These are phyloP conservation scores for Colletotrichum australisinense DNA, from an alignment of 2,329 filamentous ascomycete genomes.

Conservation along the genomic window DNA sequence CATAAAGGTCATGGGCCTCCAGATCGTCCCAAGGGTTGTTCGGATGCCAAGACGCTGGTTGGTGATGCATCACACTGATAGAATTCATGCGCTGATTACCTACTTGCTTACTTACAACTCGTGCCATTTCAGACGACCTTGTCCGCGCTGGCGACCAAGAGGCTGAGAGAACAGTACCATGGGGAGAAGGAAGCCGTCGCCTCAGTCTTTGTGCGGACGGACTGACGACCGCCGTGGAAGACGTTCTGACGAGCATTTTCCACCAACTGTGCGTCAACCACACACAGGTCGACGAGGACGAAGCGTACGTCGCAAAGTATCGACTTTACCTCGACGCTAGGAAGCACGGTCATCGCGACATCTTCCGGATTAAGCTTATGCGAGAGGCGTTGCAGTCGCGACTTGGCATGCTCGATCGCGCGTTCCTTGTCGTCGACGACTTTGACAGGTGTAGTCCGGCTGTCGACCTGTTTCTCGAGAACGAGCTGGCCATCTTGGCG, in stretches of 20 bases:
- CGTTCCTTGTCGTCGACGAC: constrained; percentile 1
- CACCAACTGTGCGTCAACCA: neutral
- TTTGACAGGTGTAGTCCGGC: constrained; percentile 5
- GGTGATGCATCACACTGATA: neutral
- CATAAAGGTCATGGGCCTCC: neutral
- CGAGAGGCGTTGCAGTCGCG: neutral
- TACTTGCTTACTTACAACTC: neutral
- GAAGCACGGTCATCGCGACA: constrained; percentile 25
- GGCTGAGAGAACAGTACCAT: neutral
- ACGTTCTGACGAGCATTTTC: neutral
- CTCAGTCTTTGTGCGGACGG: neutral
- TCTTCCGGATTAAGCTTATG: constrained; percentile 16
- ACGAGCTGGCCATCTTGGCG: neutral
- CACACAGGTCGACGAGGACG: neutral
- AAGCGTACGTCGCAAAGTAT: constrained; percentile 13
- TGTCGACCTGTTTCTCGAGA: constrained; percentile 9
- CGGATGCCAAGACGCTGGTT: constrained; percentile 6
- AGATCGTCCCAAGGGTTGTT: neutral
- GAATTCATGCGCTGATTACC: constrained; percentile 2
- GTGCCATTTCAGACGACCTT: constrained; percentile 1
- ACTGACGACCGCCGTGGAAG: too few species aligned
- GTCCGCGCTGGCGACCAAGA: neutral
- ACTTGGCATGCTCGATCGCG: constrained; percentile 9
- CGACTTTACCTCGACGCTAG: constrained; percentile 12
- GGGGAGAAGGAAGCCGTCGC: neutral